Evolutionary conservation across 2,329 filamentous ascomycete genomes (phyloP).

Genomic region (Trichoderma cornu-damae): DNA sequence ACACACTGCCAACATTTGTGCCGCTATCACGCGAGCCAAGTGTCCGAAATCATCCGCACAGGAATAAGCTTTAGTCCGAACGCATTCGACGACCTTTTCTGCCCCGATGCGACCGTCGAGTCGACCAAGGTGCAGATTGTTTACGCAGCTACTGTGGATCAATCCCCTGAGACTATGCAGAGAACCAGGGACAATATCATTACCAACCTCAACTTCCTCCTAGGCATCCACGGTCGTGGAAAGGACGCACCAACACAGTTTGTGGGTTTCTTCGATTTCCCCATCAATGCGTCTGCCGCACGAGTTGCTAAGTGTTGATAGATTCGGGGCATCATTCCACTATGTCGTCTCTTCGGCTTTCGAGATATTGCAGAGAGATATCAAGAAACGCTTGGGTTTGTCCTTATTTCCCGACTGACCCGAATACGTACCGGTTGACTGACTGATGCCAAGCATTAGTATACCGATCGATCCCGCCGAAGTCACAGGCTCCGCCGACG

Average conservation of each 20-base stretch:
- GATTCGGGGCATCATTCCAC: conserved; percentile 21
- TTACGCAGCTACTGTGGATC: conserved; percentile 24
- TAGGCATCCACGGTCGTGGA: conserved; percentile 19
- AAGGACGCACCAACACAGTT: conserved; percentile 21
- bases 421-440: not conserved
- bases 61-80: conserved; percentile 19
- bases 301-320: not conserved
- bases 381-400: conserved; percentile 17
- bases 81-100: conserved; percentile 25
- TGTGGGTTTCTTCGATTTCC: not conserved
- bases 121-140: conserved; percentile 28
- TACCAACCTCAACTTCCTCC: conserved; percentile 22
- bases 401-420: not conserved
- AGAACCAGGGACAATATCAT: conserved; percentile 23
- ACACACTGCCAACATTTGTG: conserved; percentile 24
- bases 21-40: conserved; percentile 24
- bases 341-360: conserved; percentile 24
- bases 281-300: not conserved
- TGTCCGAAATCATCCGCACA: conserved; percentile 22
- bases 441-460: not conserved
- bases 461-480: conserved; percentile 19
- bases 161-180: conserved; percentile 20
- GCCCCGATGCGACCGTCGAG: conserved; percentile 24
- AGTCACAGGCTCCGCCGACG: conserved; percentile 23
- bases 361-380: conserved; percentile 23